Evolutionary conservation across 768 basidiomycete species (phyloP).

Genomic region (Mycena floridula): DNA sequence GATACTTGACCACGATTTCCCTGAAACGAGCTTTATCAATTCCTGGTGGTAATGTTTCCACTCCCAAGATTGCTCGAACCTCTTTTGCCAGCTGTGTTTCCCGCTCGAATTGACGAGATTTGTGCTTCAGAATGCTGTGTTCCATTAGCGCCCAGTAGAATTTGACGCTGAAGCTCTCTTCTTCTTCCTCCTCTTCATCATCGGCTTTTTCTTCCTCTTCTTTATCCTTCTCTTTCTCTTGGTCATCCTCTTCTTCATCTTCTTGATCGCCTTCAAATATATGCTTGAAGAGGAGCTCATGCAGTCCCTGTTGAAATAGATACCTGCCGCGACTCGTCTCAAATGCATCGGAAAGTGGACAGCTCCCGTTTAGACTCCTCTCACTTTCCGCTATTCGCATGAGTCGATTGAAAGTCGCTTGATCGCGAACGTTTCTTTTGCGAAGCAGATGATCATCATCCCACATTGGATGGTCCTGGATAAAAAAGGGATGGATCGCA

Average conservation of each 20-base stretch:
- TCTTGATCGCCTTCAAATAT: too few relatives aligned
- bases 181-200: background rate
- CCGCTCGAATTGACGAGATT: slow-evolving; percentile 1
- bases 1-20: slow-evolving; percentile 2
- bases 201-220: too few relatives aligned
- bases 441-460: slow-evolving; percentile 4
- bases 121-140: background rate
- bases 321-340: slow-evolving; percentile 2
- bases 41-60: slow-evolving; percentile 1
- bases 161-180: slow-evolving; percentile 2
- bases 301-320: slow-evolving; percentile 6
- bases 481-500: slow-evolving; percentile 6
- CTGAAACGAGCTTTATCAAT: slow-evolving; percentile 1
- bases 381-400: slow-evolving; percentile 4
- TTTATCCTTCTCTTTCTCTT: too few relatives aligned
- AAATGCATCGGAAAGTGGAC: slow-evolving; percentile 1
- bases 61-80: slow-evolving; percentile 2
- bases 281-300: slow-evolving; percentile 4
- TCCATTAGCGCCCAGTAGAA: slow-evolving; percentile 7
- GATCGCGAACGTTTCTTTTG: slow-evolving; percentile 5
- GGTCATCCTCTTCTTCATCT: too few relatives aligned
- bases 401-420: slow-evolving; percentile 4
- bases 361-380: background rate
- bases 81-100: slow-evolving; percentile 4
- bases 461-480: slow-evolving; percentile 7